phyloP scores from a whole-genome alignment of 345 rosid species.

The Eucalyptus sp. region DNA sequence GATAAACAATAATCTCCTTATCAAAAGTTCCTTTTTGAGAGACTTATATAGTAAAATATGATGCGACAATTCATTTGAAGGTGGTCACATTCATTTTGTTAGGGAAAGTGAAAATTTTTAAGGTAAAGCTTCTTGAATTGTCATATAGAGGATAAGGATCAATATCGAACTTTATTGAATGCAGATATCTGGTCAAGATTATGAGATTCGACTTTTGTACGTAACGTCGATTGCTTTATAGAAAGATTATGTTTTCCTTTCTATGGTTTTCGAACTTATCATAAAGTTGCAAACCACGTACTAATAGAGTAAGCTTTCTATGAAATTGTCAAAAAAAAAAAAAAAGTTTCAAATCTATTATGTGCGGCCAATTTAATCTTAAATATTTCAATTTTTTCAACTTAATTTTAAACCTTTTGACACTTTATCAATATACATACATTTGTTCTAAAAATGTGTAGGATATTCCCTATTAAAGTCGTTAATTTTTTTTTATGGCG shows the following conservation, averaged over 20 bases:
- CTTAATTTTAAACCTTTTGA: background rate
- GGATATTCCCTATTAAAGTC: background rate
- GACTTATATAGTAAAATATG: background rate
- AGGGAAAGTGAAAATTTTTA: background rate
- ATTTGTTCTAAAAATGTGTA: background rate
- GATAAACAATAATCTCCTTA: background rate
- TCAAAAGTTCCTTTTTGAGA: background rate
- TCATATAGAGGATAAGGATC: background rate
- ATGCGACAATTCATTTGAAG: background rate
- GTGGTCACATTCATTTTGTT: background rate
- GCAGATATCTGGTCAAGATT: background rate
- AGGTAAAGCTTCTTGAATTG: background rate
- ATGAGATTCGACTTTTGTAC: background rate
- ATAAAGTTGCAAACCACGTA: background rate
- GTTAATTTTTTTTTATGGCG: background rate
- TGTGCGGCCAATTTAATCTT: accelerated
- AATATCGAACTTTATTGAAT: background rate
- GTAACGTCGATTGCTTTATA: background rate
- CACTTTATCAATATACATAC: background rate
- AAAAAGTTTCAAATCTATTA: background rate
- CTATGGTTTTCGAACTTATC: background rate
- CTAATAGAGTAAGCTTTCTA: background rate
- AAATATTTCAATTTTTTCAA: accelerated
- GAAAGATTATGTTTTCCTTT: background rate
- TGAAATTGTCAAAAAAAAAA: background rate